Base-by-base conservation (phyloP, 176 grass and related monocot genomes). In the Rhynchospora tenuis region DNA sequence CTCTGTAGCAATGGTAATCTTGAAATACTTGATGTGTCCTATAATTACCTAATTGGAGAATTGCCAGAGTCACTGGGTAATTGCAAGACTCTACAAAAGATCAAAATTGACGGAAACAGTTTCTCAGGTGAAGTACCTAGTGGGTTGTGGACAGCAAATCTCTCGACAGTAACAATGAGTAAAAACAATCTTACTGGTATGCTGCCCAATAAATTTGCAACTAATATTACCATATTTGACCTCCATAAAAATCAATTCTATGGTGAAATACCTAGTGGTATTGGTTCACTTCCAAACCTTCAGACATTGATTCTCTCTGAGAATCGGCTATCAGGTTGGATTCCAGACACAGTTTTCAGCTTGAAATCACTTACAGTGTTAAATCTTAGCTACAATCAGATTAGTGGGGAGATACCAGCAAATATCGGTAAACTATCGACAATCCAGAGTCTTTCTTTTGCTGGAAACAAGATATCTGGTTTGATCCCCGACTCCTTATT, bases 241-340 rank as follows among this genome's bases (percentile, higher is more conserved):
- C 0, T 1, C 2, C 88, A 91, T 23, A 76, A 84, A 70, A 98
- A 98, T 82, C 38, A 7, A 1, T 98, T 98, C 71, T 87, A 88
- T 0, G 88, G 96, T 6, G 58, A 51, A 26, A 78, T 98, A 7
- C 80, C 93, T 16, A 0, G 87, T 79, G 23, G 86, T 95, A 83
- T 79, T 80, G 3, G 0, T 23, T 76, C 33, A 33, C 86, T 98
- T 22, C 79, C 45, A 62, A 56, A 0, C 3, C 86, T 38, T 38
- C 33, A 38, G 33, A 38, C 33, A 64, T 64, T 98, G n/a, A 1
- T 80, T 22, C 85, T 98, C 7, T 86, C 83, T 12, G 58, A 85
- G 38, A 98, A 94, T 59, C 33, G 60, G 0, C 87, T 98, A 79
- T 86, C 83, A 42, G 92, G 86, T 1, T 51, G 6, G 51, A 91